Conservation (phyloP, 192 early-diverging fungal genomes). For the Backusella australiensis region DNA sequence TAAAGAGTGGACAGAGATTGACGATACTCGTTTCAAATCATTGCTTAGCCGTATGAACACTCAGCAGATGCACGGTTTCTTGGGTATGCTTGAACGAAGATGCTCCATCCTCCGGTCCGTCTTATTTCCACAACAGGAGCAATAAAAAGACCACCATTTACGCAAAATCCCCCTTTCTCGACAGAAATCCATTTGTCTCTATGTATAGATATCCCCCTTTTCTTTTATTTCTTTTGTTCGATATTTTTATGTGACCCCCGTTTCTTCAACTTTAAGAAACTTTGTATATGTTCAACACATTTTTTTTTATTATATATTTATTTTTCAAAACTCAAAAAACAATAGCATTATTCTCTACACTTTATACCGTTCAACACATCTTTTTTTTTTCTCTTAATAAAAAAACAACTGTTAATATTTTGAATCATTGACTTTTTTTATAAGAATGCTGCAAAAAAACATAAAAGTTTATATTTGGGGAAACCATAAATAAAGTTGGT, state of each 20-base stretch:
- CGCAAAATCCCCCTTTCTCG: neutral
- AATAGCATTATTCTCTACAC: neutral
- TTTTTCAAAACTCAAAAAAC: neutral
- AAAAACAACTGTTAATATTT: neutral
- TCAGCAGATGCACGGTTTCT: constrained; percentile 51
- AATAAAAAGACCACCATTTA: neutral
- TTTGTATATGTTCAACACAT: constrained; percentile 4
- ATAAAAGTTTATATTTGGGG: neutral
- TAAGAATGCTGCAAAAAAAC: neutral
- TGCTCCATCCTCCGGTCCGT: constrained; percentile 45
- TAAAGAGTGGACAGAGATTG: constrained; percentile 24
- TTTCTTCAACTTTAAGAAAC: neutral
- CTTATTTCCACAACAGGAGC: neutral
- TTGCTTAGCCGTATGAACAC: constrained; percentile 43
- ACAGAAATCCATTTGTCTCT: neutral
- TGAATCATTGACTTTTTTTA: neutral
- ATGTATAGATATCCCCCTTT: constrained; percentile 7
- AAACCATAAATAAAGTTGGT: neutral
- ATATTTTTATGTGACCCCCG: constrained; percentile 1
- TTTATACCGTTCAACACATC: constrained; percentile 4
- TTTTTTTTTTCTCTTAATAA: constrained; percentile 3
- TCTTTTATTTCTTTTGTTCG: constrained; percentile 1
- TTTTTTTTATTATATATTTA: neutral
- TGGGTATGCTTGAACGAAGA: constrained; percentile 53
- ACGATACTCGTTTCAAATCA: constrained; percentile 31